Evolutionary conservation across 192 early-diverging fungal genomes (phyloP).

Genomic region (Irineochytrium annulatum): DNA sequence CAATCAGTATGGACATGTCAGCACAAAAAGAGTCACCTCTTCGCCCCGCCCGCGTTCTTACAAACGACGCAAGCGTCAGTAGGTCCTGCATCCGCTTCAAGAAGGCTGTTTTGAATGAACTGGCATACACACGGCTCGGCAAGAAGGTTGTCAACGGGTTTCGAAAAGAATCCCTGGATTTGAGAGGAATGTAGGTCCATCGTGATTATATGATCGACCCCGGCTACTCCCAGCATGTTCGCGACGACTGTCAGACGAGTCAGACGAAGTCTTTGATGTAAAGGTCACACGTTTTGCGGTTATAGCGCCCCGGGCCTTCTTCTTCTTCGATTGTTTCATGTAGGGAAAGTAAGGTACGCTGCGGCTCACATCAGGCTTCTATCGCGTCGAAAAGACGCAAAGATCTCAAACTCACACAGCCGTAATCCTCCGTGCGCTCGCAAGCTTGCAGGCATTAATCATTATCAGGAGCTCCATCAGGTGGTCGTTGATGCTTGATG

Average conservation of each 20-base stretch:
- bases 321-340: constrained; percentile 97
- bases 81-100: constrained; percentile 36
- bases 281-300: constrained; percentile 72
- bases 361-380: not conserved
- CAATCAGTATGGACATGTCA: constrained; percentile 3
- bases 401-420: constrained; percentile 56
- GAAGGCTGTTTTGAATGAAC: constrained; percentile 69
- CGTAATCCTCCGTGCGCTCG: constrained; percentile 88
- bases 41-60: constrained; percentile 94
- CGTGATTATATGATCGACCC: constrained; percentile 97
- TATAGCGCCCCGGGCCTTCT: constrained; percentile 93
- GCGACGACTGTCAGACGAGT: constrained; percentile 66
- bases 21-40: constrained; percentile 54
- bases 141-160: constrained; percentile 91
- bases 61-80: constrained; percentile 77
- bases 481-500: constrained; percentile 62
- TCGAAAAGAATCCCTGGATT: constrained; percentile 95
- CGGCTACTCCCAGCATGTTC: constrained; percentile 89
- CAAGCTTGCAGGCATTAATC: constrained; percentile 90
- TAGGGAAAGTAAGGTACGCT: constrained; percentile 96
- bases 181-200: constrained; percentile 94
- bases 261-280: not conserved
- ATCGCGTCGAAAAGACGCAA: not conserved
- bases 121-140: constrained; percentile 85
- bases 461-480: constrained; percentile 98